Conservation (phyloP, 441 rosid genomes). For the Brassica balearica region DNA sequence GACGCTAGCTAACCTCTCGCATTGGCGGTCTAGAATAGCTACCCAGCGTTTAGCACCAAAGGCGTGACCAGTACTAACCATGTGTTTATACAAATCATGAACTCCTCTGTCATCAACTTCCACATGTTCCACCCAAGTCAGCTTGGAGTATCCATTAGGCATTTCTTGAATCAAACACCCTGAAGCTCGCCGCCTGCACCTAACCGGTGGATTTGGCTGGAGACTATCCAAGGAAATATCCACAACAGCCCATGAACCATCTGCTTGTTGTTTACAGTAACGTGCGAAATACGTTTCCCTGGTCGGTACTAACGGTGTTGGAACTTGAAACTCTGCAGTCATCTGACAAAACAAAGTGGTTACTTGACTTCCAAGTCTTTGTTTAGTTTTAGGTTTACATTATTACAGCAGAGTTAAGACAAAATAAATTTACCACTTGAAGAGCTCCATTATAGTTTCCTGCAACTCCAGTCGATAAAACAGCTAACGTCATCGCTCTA, state of each 20-base stretch:
- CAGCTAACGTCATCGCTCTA: conserved; percentile 43
- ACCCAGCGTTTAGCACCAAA: conserved; percentile 51
- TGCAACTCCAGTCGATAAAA: conserved; percentile 41
- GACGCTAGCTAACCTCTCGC: conserved; percentile 44
- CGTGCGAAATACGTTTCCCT: conserved; percentile 43
- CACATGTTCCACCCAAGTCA: conserved; percentile 51
- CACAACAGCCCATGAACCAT: conserved; percentile 46
- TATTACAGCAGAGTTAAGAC: background rate
- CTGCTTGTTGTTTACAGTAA: conserved; percentile 44
- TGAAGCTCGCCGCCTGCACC: conserved; percentile 44
- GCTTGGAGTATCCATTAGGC: conserved; percentile 50
- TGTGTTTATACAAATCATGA: conserved; percentile 41
- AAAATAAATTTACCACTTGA: conserved; percentile 37
- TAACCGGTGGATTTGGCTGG: conserved; percentile 56
- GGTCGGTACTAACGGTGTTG: conserved; percentile 43
- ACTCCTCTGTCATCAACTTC: conserved; percentile 48
- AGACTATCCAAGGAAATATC: conserved; percentile 49
- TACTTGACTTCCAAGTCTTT: conserved; percentile 12
- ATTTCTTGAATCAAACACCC: conserved; percentile 47
- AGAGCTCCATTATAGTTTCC: conserved; percentile 47
- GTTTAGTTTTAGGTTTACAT: background rate
- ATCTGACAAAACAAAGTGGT: conserved; percentile 37
- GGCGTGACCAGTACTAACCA: conserved; percentile 44
- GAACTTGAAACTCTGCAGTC: conserved; percentile 47
- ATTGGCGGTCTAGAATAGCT: conserved; percentile 41